These are phyloP conservation scores for Cryptosporidium sp. DNA, from an alignment of 169 alveolate genomes.

Conservation along the genomic window DNA sequence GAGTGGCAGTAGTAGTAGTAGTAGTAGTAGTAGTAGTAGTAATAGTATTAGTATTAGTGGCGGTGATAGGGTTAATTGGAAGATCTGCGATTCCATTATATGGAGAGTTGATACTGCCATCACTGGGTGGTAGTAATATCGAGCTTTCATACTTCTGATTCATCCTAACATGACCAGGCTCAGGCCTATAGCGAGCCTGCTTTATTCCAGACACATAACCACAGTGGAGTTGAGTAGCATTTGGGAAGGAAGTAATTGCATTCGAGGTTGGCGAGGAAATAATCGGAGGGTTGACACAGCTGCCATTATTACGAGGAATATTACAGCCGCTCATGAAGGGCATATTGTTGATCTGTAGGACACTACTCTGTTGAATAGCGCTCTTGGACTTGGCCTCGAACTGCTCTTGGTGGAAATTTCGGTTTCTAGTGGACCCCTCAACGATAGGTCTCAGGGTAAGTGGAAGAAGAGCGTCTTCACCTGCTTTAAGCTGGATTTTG, in stretches of 20 bases:
- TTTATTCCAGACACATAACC: slow-evolving; percentile 18
- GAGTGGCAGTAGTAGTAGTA: not conserved
- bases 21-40: not conserved
- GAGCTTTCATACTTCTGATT: slow-evolving; percentile 38
- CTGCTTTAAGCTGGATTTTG: slow-evolving; percentile 80
- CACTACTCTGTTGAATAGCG: not conserved
- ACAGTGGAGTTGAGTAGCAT: slow-evolving; percentile 16
- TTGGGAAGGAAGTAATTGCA: slow-evolving; percentile 3
- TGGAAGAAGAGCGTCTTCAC: slow-evolving; percentile 81
- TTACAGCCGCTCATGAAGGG: slow-evolving; percentile 34
- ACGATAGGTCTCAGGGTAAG: slow-evolving; percentile 65
- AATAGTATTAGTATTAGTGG: not conserved
- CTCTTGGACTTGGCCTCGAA: slow-evolving; percentile 20
- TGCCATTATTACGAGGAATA: slow-evolving; percentile 62
- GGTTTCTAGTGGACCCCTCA: slow-evolving; percentile 55
- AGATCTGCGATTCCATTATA: slow-evolving; percentile 7
- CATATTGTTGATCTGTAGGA: not conserved
- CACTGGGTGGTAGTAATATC: not conserved
- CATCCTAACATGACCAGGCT: slow-evolving; percentile 35
- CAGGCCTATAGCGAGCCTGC: slow-evolving; percentile 34
- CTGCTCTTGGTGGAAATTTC: slow-evolving; percentile 23
- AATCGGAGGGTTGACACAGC: slow-evolving; percentile 26
- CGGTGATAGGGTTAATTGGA: slow-evolving; percentile 1
- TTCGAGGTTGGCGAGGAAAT: not conserved
- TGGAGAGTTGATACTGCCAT: not conserved